phyloP scores from a whole-genome alignment of 2,329 filamentous ascomycete genomes.

The Colletotrichum orchidophilum region DNA sequence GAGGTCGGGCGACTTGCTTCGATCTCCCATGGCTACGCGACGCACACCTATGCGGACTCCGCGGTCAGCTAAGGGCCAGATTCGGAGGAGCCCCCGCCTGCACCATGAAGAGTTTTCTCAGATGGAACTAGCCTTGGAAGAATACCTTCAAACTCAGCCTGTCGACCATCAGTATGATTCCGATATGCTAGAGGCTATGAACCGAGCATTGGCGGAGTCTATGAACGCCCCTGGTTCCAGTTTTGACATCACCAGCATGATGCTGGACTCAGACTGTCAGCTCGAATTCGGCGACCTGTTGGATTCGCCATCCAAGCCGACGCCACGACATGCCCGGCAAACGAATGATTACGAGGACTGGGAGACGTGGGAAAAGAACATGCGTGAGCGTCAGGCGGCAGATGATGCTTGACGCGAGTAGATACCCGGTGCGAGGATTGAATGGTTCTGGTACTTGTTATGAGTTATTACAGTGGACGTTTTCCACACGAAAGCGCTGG shows the following conservation, averaged over 20 bases:
- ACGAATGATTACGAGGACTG: constrained; percentile 25
- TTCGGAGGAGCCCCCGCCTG: constrained; percentile 28
- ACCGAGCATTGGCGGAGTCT: constrained; percentile 28
- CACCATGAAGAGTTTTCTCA: constrained; percentile 28
- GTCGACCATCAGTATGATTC: constrained; percentile 25
- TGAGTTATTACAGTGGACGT: background rate
- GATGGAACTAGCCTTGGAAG: constrained; percentile 29
- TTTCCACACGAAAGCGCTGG: background rate
- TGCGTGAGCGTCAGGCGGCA: constrained; percentile 21
- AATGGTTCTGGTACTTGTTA: background rate
- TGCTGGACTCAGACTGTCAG: constrained; percentile 16
- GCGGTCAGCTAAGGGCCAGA: constrained; percentile 38
- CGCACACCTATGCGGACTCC: constrained; percentile 60
- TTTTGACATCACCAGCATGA: constrained; percentile 28
- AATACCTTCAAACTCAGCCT: constrained; percentile 25
- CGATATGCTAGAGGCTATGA: constrained; percentile 32
- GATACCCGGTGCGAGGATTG: constrained; percentile 5
- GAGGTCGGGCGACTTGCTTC: constrained; percentile 54
- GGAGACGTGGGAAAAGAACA: constrained; percentile 22
- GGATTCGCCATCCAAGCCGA: constrained; percentile 18
- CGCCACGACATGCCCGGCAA: constrained; percentile 4
- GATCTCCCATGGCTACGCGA: constrained; percentile 57
- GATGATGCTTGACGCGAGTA: constrained; percentile 5
- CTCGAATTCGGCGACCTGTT: constrained; percentile 29
- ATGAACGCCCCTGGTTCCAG: constrained; percentile 14